These are phyloP conservation scores for Colletotrichum eleusines DNA, from an alignment of 2,329 filamentous ascomycete species.

Conservation along the genomic window DNA sequence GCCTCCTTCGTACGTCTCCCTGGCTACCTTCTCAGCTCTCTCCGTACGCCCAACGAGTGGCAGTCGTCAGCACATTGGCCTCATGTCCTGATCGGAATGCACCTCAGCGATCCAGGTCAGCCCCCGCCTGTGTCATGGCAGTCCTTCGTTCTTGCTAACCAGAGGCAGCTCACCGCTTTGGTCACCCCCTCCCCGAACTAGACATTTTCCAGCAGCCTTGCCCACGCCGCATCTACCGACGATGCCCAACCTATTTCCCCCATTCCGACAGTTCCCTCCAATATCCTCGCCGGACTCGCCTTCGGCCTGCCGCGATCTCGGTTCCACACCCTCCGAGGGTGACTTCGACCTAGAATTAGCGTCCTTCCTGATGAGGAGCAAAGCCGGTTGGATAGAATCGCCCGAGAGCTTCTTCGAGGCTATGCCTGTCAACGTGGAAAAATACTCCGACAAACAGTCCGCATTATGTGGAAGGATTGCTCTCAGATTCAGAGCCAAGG, in stretches of 20 bases:
- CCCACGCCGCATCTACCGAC: background rate
- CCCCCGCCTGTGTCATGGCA: no score
- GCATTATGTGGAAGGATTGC: background rate
- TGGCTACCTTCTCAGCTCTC: no score
- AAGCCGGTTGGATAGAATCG: background rate
- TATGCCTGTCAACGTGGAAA: background rate
- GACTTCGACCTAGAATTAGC: background rate
- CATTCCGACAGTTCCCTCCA: background rate
- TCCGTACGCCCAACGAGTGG: no score
- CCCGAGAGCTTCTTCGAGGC: background rate
- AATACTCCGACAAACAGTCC: background rate
- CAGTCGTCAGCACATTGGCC: no score
- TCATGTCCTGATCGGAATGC: no score
- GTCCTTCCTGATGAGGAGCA: background rate
- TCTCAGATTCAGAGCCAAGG: background rate
- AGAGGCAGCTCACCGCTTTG: background rate
- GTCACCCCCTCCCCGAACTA: no score
- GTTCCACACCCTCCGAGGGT: background rate
- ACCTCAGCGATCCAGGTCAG: no score
- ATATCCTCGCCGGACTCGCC: background rate
- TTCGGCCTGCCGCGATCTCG: background rate
- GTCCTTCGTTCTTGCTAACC: no score
- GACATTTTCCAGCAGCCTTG: no score
- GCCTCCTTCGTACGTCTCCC: no score
- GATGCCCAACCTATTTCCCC: background rate